Evolutionary conservation across 805 yeast species (phyloP), one percentile per base, ranked within the genome.

Genomic region (Priceomyces castillae): DNA sequence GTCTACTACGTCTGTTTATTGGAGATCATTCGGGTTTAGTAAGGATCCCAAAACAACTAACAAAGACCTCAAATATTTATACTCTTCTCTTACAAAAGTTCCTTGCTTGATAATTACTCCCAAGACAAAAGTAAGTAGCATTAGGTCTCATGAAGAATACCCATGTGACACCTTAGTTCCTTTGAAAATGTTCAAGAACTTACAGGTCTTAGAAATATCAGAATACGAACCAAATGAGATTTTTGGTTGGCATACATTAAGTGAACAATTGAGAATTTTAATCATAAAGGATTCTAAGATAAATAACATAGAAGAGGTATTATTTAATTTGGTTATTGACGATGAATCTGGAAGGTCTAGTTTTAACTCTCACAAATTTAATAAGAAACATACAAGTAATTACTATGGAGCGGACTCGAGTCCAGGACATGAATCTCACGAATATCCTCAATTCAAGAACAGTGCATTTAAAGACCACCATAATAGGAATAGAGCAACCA

Each of bases 101-200:
- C 87, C 88, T 0, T 80, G 86, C 55, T 67, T 82, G 40, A 64
- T 84, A 28, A 57, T 82, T 43, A 76, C 82, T 10, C 82, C 83
- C 9, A 83, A 80, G 47, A 70, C 79, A 5, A 79, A 79, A 47
- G 76, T 83, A 14, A 75, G 70, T 48, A 63, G 78, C 35, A 81
- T 82, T 22, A 73, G 69, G 39, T 81, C 82, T 2, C 82, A 80
- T 57, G 86, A 82, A 53, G 87, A 82, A 55, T 82, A 77, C 55
- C 88, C 87, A 0, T 81, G 83, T 57, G 88, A 82, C 53, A 80
- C 86, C 3, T 74, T 84, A 3, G 82, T 83, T 7, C 87, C 88
- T 2, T 57, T 82, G n/a, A 65, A 64, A 31, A 69, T 78, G 59
- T 82, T 82, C 59, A 81, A 80, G 47, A 82, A 80, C 54, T 61